Conservation (phyloP, 192 early-diverging fungal species). For the Coemansia sp. region DNA sequence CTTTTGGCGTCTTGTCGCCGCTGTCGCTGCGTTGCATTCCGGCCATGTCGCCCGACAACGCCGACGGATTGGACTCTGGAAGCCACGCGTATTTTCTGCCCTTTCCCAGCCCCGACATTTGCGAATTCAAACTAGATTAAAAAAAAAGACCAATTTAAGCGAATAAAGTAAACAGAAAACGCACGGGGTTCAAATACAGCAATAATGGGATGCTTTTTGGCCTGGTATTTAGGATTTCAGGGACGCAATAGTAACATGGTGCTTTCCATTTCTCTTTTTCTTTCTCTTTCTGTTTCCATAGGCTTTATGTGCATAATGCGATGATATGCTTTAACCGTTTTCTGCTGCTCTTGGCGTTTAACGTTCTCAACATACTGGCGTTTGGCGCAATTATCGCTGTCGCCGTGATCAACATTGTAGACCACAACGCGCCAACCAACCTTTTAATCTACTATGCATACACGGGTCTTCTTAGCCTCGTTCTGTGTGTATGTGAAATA, state of each 20-base stretch:
- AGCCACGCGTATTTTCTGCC: constrained; percentile 57
- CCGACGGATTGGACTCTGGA: constrained; percentile 48
- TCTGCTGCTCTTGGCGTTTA: constrained; percentile 48
- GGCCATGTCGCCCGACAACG: constrained; percentile 33
- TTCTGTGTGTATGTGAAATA: constrained; percentile 56
- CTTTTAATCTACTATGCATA: constrained; percentile 55
- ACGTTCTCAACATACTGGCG: constrained; percentile 48
- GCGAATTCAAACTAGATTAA: too few relatives aligned
- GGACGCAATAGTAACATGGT: background rate
- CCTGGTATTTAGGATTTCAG: too few relatives aligned
- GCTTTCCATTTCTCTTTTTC: background rate
- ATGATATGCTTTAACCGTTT: constrained; percentile 49
- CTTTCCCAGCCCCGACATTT: constrained; percentile 32
- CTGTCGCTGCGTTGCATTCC: constrained; percentile 21
- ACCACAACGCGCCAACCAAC: constrained; percentile 47
- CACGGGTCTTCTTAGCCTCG: constrained; percentile 48
- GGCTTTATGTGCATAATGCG: constrained; percentile 13
- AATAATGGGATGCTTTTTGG: too few relatives aligned
- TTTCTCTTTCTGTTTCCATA: background rate
- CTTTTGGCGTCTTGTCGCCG: constrained; percentile 16
- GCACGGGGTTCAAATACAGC: too few relatives aligned
- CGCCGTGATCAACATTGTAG: constrained; percentile 41
- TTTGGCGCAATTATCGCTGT: constrained; percentile 46
- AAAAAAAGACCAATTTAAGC: background rate
- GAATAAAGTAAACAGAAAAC: too few relatives aligned